Conservation (phyloP, 2,329 filamentous ascomycete genomes). For the Bertia moriformis region DNA sequence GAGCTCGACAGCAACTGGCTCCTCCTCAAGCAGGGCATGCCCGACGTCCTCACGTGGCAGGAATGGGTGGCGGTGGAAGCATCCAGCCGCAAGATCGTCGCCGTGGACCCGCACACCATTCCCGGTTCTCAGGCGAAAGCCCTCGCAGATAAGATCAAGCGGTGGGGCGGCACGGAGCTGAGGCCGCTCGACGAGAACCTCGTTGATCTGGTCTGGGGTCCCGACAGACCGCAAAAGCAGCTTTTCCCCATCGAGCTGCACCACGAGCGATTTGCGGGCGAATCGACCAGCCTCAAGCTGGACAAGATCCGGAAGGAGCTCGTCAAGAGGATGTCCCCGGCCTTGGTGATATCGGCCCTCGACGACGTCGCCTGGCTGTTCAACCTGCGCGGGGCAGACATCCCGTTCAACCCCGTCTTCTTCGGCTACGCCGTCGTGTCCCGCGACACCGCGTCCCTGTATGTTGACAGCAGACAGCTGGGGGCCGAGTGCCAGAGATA, state of each 20-base stretch:
- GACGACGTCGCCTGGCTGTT: slow-evolving; percentile 98
- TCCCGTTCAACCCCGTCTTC: slow-evolving; percentile 95
- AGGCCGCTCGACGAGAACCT: slow-evolving; percentile 68
- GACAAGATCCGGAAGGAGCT: slow-evolving; percentile 78
- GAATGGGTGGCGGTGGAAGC: slow-evolving; percentile 85
- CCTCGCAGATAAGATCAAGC: slow-evolving; percentile 72
- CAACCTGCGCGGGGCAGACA: slow-evolving; percentile 86
- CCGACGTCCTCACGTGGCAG: slow-evolving; percentile 92
- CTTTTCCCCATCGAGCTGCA: slow-evolving; percentile 64
- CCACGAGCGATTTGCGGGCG: slow-evolving; percentile 61
- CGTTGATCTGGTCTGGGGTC: slow-evolving; percentile 79
- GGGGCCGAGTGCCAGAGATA: slow-evolving; percentile 53
- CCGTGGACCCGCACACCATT: slow-evolving; percentile 78
- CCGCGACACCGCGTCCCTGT: slow-evolving; percentile 60
- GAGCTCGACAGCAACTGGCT: slow-evolving; percentile 87
- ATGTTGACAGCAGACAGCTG: slow-evolving; percentile 70
- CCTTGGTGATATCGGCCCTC: slow-evolving; percentile 83
- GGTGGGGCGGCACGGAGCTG: slow-evolving; percentile 60
- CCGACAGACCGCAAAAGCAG: slow-evolving; percentile 57
- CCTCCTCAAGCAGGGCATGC: slow-evolving; percentile 79
- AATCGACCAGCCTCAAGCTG: slow-evolving; percentile 69
- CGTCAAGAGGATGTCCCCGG: slow-evolving; percentile 77
- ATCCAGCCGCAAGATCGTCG: slow-evolving; percentile 74
- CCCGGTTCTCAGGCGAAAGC: slow-evolving; percentile 51
- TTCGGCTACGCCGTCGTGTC: slow-evolving; percentile 92